These are phyloP conservation scores for Penicillium polonicum DNA, from an alignment of 2,329 filamentous ascomycete genomes.

Conservation along the genomic window DNA sequence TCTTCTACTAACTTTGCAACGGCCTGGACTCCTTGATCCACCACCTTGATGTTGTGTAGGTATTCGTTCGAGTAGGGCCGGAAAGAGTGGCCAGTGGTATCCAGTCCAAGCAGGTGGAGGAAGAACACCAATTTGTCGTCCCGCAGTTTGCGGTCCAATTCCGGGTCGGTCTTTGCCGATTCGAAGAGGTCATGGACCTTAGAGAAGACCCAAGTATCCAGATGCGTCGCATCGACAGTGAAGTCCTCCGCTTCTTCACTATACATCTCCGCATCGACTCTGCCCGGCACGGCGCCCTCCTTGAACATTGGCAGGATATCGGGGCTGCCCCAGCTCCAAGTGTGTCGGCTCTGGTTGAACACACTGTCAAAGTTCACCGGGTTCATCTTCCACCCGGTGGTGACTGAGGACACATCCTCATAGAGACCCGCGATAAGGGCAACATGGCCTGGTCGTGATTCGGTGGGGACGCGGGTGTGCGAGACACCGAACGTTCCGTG, in stretches of 20 bases:
- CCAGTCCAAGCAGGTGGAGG: constrained; percentile 84
- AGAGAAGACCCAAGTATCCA: constrained; percentile 96
- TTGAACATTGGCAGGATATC: constrained; percentile 98
- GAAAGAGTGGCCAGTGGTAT: constrained; percentile 83
- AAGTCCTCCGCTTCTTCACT: constrained; percentile 85
- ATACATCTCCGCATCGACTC: constrained; percentile 85
- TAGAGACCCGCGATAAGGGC: constrained; percentile 95
- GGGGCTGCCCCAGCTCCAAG: constrained; percentile 98
- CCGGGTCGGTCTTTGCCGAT: constrained; percentile 73
- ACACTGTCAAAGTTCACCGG: constrained; percentile 98
- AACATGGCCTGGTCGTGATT: constrained; percentile 94
- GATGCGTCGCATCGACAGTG: constrained; percentile 71
- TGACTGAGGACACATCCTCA: constrained; percentile 96
- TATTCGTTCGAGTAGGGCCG: constrained; percentile 96
- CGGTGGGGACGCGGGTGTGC: constrained; percentile 93
- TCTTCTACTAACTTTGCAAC: constrained; percentile 76
- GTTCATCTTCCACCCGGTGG: constrained; percentile 97
- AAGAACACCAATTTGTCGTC: constrained; percentile 94
- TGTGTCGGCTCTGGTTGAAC: constrained; percentile 94
- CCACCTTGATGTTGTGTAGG: constrained; percentile 87
- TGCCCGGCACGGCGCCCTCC: constrained; percentile 80
- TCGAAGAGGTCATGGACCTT: constrained; percentile 84
- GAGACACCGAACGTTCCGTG: constrained; percentile 96
- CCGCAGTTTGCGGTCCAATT: constrained; percentile 68
- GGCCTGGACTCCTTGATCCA: constrained; percentile 85